These are phyloP conservation scores for Drosera capensis DNA, from an alignment of 148 eudicot species.

Conservation along the genomic window DNA sequence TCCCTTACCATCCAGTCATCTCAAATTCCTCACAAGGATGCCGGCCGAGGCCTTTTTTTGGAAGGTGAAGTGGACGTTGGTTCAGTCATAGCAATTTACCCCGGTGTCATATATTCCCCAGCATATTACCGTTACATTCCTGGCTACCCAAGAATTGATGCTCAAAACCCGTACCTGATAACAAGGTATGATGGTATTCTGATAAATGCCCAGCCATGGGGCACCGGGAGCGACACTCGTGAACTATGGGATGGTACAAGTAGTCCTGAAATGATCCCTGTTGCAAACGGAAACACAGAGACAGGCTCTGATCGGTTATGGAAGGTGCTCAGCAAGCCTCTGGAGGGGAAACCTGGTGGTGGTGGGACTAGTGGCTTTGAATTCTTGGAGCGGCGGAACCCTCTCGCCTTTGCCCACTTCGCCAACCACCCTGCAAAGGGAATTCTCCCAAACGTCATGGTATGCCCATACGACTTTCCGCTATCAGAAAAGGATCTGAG, in stretches of 20 bases:
- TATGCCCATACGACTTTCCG: constrained; percentile 80
- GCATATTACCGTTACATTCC: constrained; percentile 83
- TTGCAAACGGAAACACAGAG: constrained; percentile 10
- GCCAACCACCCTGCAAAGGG: constrained; percentile 77
- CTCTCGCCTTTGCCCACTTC: constrained; percentile 76
- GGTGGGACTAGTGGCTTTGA: constrained; percentile 29
- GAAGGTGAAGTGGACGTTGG: constrained; percentile 85
- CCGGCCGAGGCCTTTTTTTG: constrained; percentile 73
- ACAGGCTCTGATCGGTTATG: constrained; percentile 66
- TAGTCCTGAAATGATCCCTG: constrained; percentile 8
- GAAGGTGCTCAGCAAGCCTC: constrained; percentile 82
- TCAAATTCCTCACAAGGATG: constrained; percentile 68
- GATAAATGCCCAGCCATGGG: constrained; percentile 95
- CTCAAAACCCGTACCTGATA: constrained; percentile 65
- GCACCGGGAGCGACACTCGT: constrained; percentile 49
- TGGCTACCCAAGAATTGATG: constrained; percentile 76
- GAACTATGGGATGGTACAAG: constrained; percentile 54
- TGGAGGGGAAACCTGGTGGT: constrained; percentile 22
- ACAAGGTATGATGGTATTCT: constrained; percentile 85
- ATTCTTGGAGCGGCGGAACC: constrained; percentile 68
- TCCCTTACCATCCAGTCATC: constrained; percentile 65
- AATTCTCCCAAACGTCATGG: constrained; percentile 69
- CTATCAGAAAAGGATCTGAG: constrained; percentile 62
- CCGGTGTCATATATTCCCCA: constrained; percentile 81
- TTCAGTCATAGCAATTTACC: constrained; percentile 78